Evolutionary conservation across 1,139 yeast genomes (phyloP), one percentile per base, ranked within the genome.

Genomic region (Sugiyamaella japonica): DNA sequence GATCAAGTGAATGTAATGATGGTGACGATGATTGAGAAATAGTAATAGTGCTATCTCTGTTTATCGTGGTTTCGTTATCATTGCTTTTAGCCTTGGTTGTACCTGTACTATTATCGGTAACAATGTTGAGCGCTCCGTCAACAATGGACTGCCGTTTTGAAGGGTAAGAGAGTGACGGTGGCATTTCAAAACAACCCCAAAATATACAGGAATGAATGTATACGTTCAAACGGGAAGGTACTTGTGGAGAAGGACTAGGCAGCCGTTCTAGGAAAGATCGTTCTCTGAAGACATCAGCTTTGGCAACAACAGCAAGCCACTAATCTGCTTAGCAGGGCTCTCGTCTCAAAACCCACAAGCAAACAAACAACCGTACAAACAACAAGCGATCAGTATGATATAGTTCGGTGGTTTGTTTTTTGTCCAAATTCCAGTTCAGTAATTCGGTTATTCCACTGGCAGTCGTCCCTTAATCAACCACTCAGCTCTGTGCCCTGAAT

Each of bases 101-200:
- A 2, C 20, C 32, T 40, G n/a, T 34, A 15, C 38, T 44, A 44
- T 31, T 44, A 15, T 39, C 48, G 31, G 40, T 44, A 16, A 44
- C 32, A 34, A 44, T 37, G 15, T 34, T 40, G 23, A 44, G 40
- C 16, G 16, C 31, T 17, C 48, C 48, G 17, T 44, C 34, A 17
- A 44, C 16, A 32, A 31, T 32, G 9, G 48, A 44, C 16, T 44
- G 39, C 40, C 48, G 17, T 31, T 44, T 44, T 16, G 48, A 32
- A 32, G 28, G 28, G 15, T 39, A 44, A 12, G 39, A 13, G 12
- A 23, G 48, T 40, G 29, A n/a, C 10, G 44, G 44, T 7, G 31
- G 44, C 44, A 40, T 40, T 40, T 40, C 41, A 38, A 15, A 16
- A 23, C 6, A 40, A 23, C 12, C 16, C 13, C 9, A 10, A 34